Percentiles rank a stretch among this genome's conserved stretches.
Evolutionary conservation across 2,329 filamentous ascomycete genomes (phyloP).

Genomic region (Aspergillus brunneoviolaceus): DNA sequence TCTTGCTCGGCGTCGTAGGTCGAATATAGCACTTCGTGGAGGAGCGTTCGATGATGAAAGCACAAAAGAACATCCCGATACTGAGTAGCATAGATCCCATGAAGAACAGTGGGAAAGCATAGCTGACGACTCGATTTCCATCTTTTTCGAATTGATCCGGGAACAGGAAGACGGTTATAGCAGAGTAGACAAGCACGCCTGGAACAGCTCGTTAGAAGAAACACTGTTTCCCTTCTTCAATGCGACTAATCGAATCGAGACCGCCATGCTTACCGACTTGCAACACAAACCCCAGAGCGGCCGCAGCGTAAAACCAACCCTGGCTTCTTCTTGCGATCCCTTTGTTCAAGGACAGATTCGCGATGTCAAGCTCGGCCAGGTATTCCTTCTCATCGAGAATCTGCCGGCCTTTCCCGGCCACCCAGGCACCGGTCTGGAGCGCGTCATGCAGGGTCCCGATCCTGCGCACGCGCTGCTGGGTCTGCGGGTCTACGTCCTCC

Average conservation of each 20-base stretch:
- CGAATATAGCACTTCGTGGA: conserved; percentile 29
- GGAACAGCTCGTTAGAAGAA: background rate
- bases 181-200: conserved; percentile 32
- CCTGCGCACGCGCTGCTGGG: conserved; percentile 18
- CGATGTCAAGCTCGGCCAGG: conserved; percentile 30
- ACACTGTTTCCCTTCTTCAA: background rate
- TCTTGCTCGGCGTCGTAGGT: conserved; percentile 26
- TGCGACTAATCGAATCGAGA: background rate
- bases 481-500: conserved; percentile 41
- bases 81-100: conserved; percentile 34
- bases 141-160: conserved; percentile 28
- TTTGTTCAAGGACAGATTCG: conserved; percentile 39
- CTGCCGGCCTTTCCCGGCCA: conserved; percentile 6
- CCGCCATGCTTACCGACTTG: conserved; percentile 27
- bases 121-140: conserved; percentile 24
- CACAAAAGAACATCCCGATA: conserved; percentile 37
- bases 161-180: conserved; percentile 30
- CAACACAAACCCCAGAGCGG: conserved; percentile 26
- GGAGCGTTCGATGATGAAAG: conserved; percentile 35
- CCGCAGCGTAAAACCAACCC: conserved; percentile 33
- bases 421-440: conserved; percentile 25
- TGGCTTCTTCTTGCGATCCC: conserved; percentile 30
- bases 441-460: conserved; percentile 32
- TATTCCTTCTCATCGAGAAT: conserved; percentile 12
- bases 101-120: conserved; percentile 37